These are phyloP conservation scores for Hypoxylon sp. DNA, from an alignment of 2,329 filamentous ascomycete species.

Conservation along the genomic window DNA sequence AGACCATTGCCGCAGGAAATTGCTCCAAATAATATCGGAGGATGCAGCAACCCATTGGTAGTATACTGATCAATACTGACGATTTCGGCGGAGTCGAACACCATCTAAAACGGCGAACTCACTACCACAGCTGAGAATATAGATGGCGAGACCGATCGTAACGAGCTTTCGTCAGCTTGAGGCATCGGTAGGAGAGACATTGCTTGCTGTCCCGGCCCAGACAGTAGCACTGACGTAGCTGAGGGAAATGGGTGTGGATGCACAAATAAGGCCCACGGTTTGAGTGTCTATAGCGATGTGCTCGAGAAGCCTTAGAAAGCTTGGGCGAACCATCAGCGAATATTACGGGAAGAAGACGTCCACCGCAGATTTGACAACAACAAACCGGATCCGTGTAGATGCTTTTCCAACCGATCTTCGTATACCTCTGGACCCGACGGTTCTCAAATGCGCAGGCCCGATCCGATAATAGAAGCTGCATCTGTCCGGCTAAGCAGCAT, in stretches of 20 bases:
- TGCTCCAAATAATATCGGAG: slow-evolving; percentile 58
- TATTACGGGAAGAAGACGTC: slow-evolving; percentile 60
- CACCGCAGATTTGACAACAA: slow-evolving; percentile 57
- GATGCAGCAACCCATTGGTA: slow-evolving; percentile 57
- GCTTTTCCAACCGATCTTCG: slow-evolving; percentile 58
- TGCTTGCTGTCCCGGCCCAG: slow-evolving; percentile 56
- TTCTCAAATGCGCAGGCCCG: slow-evolving; percentile 61
- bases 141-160: slow-evolving; percentile 44
- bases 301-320: slow-evolving; percentile 50
- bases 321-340: slow-evolving; percentile 58
- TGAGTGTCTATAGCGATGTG: slow-evolving; percentile 50
- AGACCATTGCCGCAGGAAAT: slow-evolving; percentile 60
- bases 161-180: slow-evolving; percentile 44
- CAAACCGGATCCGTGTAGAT: slow-evolving; percentile 60
- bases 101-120: slow-evolving; percentile 53
- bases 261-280: slow-evolving; percentile 55
- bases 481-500: slow-evolving; percentile 61
- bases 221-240: slow-evolving; percentile 60
- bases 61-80: slow-evolving; percentile 44
- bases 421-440: slow-evolving; percentile 62
- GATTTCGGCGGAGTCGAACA: slow-evolving; percentile 50
- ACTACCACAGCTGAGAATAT: slow-evolving; percentile 54
- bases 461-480: slow-evolving; percentile 61
- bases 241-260: slow-evolving; percentile 56
- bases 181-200: slow-evolving; percentile 56